phyloP scores from a whole-genome alignment of 495 filamentous ascomycete genomes.

The Penicillium riverlandense region DNA sequence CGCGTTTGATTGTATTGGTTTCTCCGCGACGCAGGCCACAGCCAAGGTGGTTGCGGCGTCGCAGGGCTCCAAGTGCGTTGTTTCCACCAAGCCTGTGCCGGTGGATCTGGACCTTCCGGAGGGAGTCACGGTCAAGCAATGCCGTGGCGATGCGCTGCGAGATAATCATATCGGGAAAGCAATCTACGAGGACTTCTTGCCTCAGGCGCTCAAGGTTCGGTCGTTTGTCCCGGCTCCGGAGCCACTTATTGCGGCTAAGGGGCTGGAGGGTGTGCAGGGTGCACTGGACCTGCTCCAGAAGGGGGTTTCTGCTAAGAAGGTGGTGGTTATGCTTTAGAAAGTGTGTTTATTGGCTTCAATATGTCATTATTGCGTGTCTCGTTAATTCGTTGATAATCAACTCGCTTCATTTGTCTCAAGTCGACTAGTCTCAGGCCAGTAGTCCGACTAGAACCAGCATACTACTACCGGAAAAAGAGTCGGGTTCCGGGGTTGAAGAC shows the following conservation, averaged over 20 bases:
- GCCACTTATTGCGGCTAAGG: conserved; percentile 27
- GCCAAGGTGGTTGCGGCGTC: background rate
- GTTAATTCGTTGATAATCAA: no score
- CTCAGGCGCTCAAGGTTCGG: conserved; percentile 20
- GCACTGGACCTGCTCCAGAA: conserved; percentile 26
- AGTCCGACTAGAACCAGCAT: conserved; percentile 15
- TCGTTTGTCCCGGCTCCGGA: conserved; percentile 20
- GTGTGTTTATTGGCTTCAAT: no score
- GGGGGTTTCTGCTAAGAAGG: conserved; percentile 33
- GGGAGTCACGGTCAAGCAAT: no score
- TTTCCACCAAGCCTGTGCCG: no score
- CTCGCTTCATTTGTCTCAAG: no score
- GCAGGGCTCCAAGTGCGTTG: no score
- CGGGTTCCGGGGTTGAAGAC: conserved; percentile 1
- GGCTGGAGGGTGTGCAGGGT: conserved; percentile 34
- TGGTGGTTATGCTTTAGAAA: conserved; percentile 25
- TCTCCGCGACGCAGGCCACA: background rate
- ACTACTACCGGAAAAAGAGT: conserved; percentile 11
- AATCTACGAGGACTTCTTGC: conserved; percentile 34
- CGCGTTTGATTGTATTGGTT: conserved; percentile 1
- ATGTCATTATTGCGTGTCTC: no score
- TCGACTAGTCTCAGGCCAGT: background rate
- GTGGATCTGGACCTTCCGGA: no score
- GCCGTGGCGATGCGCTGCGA: background rate
- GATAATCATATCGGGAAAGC: conserved; percentile 26